Conservation (phyloP, 352 stramenopile genomes). For the Phytophthora sansomeana region DNA sequence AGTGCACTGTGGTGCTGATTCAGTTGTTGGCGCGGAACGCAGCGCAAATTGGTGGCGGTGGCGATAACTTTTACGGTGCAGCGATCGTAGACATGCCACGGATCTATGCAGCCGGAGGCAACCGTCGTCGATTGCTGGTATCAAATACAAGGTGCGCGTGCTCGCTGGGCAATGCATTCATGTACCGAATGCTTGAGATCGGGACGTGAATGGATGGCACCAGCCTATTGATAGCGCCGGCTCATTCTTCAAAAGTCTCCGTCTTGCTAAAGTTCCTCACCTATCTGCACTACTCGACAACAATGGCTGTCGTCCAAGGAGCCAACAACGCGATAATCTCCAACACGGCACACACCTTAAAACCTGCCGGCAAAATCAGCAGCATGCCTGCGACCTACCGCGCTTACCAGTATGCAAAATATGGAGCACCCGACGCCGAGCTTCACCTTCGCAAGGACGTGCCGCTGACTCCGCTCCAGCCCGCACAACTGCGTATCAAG, state of each 20-base stretch:
- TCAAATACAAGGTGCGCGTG: neutral
- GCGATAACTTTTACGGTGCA: neutral
- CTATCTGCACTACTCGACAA: neutral
- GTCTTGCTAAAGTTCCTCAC: neutral
- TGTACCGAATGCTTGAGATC: neutral
- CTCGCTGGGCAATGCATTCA: too few relatives aligned
- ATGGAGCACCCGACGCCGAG: conserved; percentile 15
- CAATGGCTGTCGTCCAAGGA: conserved; percentile 18
- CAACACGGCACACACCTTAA: neutral
- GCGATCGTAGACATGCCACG: conserved; percentile 23
- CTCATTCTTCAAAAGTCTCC: conserved; percentile 23
- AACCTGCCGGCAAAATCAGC: neutral
- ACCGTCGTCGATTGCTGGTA: conserved; percentile 17
- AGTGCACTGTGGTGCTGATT: neutral
- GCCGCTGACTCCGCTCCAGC: conserved; percentile 13
- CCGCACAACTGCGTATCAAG: conserved; percentile 61
- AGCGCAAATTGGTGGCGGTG: neutral
- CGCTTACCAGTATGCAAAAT: conserved; percentile 35
- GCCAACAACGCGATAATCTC: conserved; percentile 1
- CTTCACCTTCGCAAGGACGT: conserved; percentile 31
- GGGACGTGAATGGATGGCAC: neutral
- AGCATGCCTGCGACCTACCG: conserved; percentile 13
- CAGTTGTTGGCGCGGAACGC: neutral
- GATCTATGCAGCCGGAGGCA: conserved; percentile 20
- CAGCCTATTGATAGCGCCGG: neutral